Evolutionary conservation across 1,139 yeast species (phyloP).

Genomic region (Yamadazyma oceani): DNA sequence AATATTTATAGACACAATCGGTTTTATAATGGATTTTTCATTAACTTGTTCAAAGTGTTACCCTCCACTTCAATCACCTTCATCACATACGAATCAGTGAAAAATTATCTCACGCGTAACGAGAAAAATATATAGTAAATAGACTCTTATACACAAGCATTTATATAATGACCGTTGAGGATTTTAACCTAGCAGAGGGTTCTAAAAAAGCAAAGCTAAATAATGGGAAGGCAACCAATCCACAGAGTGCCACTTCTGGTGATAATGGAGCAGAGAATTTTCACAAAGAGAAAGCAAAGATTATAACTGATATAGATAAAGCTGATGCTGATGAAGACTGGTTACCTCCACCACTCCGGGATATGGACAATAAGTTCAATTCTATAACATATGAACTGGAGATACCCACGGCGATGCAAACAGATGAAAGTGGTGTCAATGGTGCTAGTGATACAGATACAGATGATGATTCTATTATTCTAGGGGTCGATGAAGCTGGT

Average conservation of each 20-base stretch:
- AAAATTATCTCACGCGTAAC: constrained; percentile 15
- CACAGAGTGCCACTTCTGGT: too few relatives aligned
- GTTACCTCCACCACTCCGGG: constrained; percentile 35
- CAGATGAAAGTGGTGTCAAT: not conserved
- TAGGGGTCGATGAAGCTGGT: constrained; percentile 98
- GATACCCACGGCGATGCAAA: constrained; percentile 29
- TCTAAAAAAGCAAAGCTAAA: not conserved
- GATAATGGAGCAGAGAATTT: not conserved
- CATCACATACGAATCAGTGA: constrained; percentile 57
- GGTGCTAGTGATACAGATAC: not conserved
- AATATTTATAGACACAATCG: constrained; percentile 49
- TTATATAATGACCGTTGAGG: not conserved
- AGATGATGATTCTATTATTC: constrained; percentile 34
- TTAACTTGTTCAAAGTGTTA: constrained; percentile 61
- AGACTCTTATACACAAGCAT: not conserved
- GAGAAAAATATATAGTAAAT: constrained; percentile 2
- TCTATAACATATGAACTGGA: constrained; percentile 38
- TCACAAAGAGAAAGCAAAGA: not conserved
- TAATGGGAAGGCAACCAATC: not conserved
- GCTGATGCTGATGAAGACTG: constrained; percentile 15
- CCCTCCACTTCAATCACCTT: constrained; percentile 79
- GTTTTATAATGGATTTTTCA: constrained; percentile 76
- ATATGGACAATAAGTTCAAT: constrained; percentile 26
- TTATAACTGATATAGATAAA: not conserved
- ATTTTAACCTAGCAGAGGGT: too few relatives aligned